Base-by-base conservation (phyloP, 495 filamentous ascomycete genomes). In the Penicillium psychrofluorescens region DNA sequence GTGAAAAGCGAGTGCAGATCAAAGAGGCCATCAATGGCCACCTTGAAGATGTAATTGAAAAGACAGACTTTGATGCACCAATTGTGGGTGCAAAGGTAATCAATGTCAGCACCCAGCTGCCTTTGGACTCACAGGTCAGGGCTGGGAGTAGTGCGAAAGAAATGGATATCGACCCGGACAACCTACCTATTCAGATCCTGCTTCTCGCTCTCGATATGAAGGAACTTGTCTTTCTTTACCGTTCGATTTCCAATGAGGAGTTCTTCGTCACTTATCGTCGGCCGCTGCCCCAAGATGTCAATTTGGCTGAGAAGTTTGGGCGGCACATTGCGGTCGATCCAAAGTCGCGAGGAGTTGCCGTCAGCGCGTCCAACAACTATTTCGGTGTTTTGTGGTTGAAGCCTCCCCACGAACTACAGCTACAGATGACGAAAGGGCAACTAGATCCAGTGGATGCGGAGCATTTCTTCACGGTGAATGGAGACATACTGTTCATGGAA, bases 271-370 rank as follows among this genome's bases (percentile, higher is more conserved):
- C 81, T 30, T 74, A 74, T 38, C 71, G 72, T 32, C 68, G 72
- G 32, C 77, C 78, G 10, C 66, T 84, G 10, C 81, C 79, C 34
- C 61, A 65, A 16, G 75, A 77, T 54, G 63, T 71, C 40, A 71
- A 69, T 41, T 56, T 74, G 28, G 75, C 76, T 14, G 72, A 78
- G 35, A 70, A 75, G 43, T 79, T 84, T 42, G 90, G 90, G 6
- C 81, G 81, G 44, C 84, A 90, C 58, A 64, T 95, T 40, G 84
- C 89, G 32, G 81, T 95, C 32, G 89, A 96, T 60, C 89, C 90
- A 14, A 72, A 68, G 78, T 80, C 78, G 51, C 74, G 82, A 33
- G 81, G 79, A 6, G 64, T 88, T 37, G 84, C 84, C 15, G 74
- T 85, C 35, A 74, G 78, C 42, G 81, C 83, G 12, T 68, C 71